A percentile compares a stretch with the other conserved stretches of the same genome.
These are phyloP conservation scores for Pyrus pyrifolia DNA, from an alignment of 306 rosid species.

Conservation along the genomic window DNA sequence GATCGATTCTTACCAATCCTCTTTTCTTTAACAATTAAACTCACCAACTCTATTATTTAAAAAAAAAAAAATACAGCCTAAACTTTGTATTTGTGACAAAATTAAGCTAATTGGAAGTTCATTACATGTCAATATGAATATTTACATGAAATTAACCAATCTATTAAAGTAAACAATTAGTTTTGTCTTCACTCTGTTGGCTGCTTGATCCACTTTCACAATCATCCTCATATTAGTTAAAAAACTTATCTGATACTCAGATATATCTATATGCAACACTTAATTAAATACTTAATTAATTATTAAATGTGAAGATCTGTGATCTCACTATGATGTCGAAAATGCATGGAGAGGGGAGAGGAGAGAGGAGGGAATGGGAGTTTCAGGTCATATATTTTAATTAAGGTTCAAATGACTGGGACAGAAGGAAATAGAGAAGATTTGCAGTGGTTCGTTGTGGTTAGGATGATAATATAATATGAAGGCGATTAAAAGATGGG, in stretches of 20 bases:
- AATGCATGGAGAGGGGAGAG: not conserved
- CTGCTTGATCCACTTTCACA: not conserved
- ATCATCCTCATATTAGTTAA: not conserved
- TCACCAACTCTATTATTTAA: too few species aligned
- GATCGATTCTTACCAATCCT: too few species aligned
- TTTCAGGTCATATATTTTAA: not conserved
- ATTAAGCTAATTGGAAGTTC: not conserved
- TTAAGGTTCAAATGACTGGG: constrained; percentile 8
- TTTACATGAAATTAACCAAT: not conserved
- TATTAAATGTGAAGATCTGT: not conserved
- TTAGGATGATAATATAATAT: constrained; percentile 25
- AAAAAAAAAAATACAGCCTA: not conserved
- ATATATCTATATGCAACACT: not conserved
- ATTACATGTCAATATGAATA: not conserved
- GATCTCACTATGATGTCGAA: constrained; percentile 30
- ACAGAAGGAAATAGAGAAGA: constrained; percentile 1
- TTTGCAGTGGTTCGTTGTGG: constrained; percentile 11
- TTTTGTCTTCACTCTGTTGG: not conserved
- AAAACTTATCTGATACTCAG: not conserved
- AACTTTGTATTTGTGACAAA: not conserved
- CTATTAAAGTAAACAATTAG: not conserved
- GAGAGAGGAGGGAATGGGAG: not conserved
- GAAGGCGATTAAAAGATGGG: constrained; percentile 24
- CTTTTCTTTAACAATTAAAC: too few species aligned
- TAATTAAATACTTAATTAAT: not conserved